Evolutionary conservation across 148 eudicot genomes (phyloP), one percentile per base, ranked within the genome.

Genomic region (Diospyros lotus): DNA sequence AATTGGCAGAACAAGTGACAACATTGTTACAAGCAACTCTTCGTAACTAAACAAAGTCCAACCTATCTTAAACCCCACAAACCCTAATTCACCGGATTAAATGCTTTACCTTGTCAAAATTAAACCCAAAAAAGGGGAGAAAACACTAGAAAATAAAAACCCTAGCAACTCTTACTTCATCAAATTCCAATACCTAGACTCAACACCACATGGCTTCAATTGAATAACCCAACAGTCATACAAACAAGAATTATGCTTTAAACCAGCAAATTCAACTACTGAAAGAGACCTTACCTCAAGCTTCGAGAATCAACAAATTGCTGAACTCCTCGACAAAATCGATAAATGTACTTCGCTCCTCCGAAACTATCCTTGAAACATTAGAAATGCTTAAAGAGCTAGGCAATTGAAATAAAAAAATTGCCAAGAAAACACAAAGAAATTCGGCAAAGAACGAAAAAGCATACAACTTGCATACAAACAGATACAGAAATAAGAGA

Each of bases 71-170:
- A 70, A 71, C 64, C 42, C 4, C 54, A 17, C 9, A 58, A 72
- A 72, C 54, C 75, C 75, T 72, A 72, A 15, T 41, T 72, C 53
- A 59, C 9, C 45, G 5, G 44, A 72, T 43, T 45, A 59, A 72
- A 44, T 6, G n/a, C 42, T 10, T 45, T 39, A 43, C 11, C 42
- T n/a, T 51, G 0, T 58, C 74, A 58, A 56, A 55, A 41, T 58
- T 11, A 43, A 2, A 4, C n/a, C 4, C 18, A 54, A 58, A 11
- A 14, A 55, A 4, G 43, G 6, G 2, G 41, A 40, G 28, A 63
- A 8, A 58, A 42, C 0, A 28, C 28, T 28, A 28, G 28, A 28
- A 28, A 28, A 28, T n/a, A 9, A 43, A 43, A 53, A 54, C 73
- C 73, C 61, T 70, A 68, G 54, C 46, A 39, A 54, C 38, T 54